Evolutionary conservation across 2,329 filamentous ascomycete species (phyloP), one percentile per base, ranked within the genome.

Genomic region (Thermochaetoides dissita): DNA sequence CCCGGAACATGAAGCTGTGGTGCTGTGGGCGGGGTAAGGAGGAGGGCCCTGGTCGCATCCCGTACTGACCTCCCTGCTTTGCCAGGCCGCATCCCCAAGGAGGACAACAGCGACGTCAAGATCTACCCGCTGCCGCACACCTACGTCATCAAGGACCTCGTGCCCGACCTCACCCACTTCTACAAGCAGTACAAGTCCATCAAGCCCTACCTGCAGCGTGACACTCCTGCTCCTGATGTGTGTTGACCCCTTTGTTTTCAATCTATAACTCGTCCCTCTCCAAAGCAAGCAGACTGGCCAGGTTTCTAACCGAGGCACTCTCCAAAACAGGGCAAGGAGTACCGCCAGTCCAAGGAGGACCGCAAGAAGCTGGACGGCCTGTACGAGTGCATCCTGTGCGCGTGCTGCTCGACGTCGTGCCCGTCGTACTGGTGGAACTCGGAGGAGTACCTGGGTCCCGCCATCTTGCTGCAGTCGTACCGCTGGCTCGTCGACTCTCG

Each of bases 161-260:
- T 98, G 31, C 89, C 91, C 46, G 91, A 98, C 62, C 71, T 98
- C 69, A 98, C 91, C 49, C 84, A 91, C 59, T 96, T 98, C 71
- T 98, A 98, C 79, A 96, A 96, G 76, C 91, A 98, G 74, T 98
- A 98, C 78, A 94, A 95, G 69, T 95, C 88, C 10, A 95, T 98
- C 69, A 94, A 96, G 79, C 91, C 91, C 36, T 98, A 94, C 64
- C 79, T 98, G 41, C 91, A 96, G 71, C 79, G 87, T 59, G 81
- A 88, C 50, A 91, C 85, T 29, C 81, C 84, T 42, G 69, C 85
- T 36, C 76, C 79, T 53, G 84, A 95, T 60, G 85, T 93, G 74
- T 62, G 82, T 72, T 30, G 31, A 3, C 9, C 3, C 24, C 29
- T 8, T 7, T 24, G 17, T 24, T 24, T 24, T 24, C 17, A 24